Conservation (phyloP, 495 filamentous ascomycete species). For the Hypoxylon rickii region DNA sequence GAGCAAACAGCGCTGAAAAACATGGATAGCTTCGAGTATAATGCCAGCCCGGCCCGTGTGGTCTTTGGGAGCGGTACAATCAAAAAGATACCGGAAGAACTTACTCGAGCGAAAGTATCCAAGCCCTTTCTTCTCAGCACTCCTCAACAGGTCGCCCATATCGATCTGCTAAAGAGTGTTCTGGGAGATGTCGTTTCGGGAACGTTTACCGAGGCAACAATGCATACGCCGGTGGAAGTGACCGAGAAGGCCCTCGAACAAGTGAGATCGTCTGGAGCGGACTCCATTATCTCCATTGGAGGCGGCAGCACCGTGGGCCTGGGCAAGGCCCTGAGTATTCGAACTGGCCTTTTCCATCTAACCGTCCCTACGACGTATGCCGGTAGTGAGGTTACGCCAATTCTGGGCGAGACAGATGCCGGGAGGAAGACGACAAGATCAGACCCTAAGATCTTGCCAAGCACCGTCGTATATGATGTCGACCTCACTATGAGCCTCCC, state of each 20-base stretch:
- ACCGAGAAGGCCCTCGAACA: slow-evolving; percentile 64
- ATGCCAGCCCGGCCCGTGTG: slow-evolving; percentile 60
- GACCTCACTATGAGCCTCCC: slow-evolving; percentile 70
- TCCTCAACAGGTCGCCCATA: slow-evolving; percentile 58
- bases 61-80: slow-evolving; percentile 67
- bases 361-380: slow-evolving; percentile 73
- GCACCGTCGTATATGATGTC: slow-evolving; percentile 71
- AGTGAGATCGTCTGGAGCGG: slow-evolving; percentile 38
- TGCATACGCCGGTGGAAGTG: slow-evolving; percentile 69
- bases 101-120: slow-evolving; percentile 57
- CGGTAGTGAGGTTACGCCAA: slow-evolving; percentile 71
- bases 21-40: slow-evolving; percentile 69
- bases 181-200: slow-evolving; percentile 58
- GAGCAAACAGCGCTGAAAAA: no score
- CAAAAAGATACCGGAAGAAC: slow-evolving; percentile 62
- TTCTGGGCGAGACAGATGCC: slow-evolving; percentile 67
- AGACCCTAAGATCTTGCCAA: slow-evolving; percentile 67
- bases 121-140: slow-evolving; percentile 64
- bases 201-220: slow-evolving; percentile 65
- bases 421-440: slow-evolving; percentile 68
- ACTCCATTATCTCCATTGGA: slow-evolving; percentile 61
- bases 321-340: slow-evolving; percentile 68
- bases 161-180: slow-evolving; percentile 53
- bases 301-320: slow-evolving; percentile 70
- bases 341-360: slow-evolving; percentile 66